Evolutionary conservation across 768 basidiomycete genomes (phyloP).

Genomic region (Rhodotorula diobovata): DNA sequence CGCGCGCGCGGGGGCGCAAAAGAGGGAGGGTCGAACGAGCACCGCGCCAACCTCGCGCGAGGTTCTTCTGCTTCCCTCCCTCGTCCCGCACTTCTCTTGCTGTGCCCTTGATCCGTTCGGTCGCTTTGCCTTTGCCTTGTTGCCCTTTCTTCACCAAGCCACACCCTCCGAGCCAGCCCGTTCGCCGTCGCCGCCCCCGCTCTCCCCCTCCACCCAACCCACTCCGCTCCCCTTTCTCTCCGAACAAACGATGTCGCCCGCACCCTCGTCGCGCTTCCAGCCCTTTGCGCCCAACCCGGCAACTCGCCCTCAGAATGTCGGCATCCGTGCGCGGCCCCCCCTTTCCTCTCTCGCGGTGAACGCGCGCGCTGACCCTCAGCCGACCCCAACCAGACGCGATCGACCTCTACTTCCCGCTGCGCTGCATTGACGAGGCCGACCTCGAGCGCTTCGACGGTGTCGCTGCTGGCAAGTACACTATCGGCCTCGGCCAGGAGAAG

Average conservation of each 20-base stretch:
- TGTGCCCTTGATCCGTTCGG: not conserved
- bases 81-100: not conserved
- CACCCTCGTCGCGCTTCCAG: slow-evolving; percentile 20
- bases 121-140: no score
- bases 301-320: slow-evolving; percentile 79
- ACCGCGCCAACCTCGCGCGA: not conserved
- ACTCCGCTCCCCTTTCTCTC: not conserved
- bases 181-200: no score
- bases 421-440: slow-evolving; percentile 94
- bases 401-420: slow-evolving; percentile 78
- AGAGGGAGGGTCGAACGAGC: not conserved
- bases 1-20: no score
- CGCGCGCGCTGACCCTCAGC: not conserved
- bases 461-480: slow-evolving; percentile 93
- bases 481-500: slow-evolving; percentile 93
- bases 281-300: slow-evolving; percentile 27
- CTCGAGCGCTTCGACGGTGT: slow-evolving; percentile 93
- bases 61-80: not conserved
- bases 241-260: not conserved
- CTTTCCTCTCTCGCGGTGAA: not conserved
- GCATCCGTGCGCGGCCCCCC: slow-evolving; percentile 58
- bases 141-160: not conserved
- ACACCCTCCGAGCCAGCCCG: no score
- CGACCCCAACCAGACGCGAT: slow-evolving; percentile 53
- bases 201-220: not conserved